Base-by-base conservation (phyloP, 129 eudicot species). In the Calendula officinalis region DNA sequence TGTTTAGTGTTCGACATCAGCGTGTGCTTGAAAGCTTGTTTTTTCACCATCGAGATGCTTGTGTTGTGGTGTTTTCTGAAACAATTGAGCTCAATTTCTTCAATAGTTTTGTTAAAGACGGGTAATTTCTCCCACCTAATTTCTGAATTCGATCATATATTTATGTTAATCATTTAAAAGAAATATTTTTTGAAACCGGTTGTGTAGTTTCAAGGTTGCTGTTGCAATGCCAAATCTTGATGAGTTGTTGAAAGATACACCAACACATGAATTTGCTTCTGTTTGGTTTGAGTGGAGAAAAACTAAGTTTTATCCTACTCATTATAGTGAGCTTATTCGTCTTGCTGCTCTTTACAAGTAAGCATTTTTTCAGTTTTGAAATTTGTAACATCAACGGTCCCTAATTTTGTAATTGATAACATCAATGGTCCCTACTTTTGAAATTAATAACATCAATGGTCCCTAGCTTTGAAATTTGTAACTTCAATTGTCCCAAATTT, bases 311-410 rank as follows among this genome's bases (percentile, higher is more conserved):
- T 92, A 88, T 72, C 71, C 96, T 44, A 79, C 83, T 66, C 98
- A 92, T 76, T 92, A 85, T 75, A 92, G 98, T 27, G 96, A 92
- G 70, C 98, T 92, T 39, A 64, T 92, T 38, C 88, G 98, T 47
- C 96, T 92, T 36, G 98, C 96, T 65, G 83, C 91, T 38, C 87
- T 92, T 38, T 88, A 92, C 86, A 92, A 79, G 95, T 92, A 88
- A 86, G 89, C 68, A 66, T 22, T 22, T 15, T 68, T 32, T 64
- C 6, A 77, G 16, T 33, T 30, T 17, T 49, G 40, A 32, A 56
- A 22, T 22, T 22, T 22, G 30, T 22, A 22, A 22, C 30, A 22
- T 22, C 30, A 22, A 22, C 30, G 30, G 30, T 2, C 30, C 30
- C 30, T 22, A 22, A 22, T 22, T 22, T 22, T 22, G 30, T 0